Evolutionary conservation across 306 rosid genomes (phyloP), one percentile per base, ranked within the genome.

Genomic region (Quillaja saponaria): DNA sequence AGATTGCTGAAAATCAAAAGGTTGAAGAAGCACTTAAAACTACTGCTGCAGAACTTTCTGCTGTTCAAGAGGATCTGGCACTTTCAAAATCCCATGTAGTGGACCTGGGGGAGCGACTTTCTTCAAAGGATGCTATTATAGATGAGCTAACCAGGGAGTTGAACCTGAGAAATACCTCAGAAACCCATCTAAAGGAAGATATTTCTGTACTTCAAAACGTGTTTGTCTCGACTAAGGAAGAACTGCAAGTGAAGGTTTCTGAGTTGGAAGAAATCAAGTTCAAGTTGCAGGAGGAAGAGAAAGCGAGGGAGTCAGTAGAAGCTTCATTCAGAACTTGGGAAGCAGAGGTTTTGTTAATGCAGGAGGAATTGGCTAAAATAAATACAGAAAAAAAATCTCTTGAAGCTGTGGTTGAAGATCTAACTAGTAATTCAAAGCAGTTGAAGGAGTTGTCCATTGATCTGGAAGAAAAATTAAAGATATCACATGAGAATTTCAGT

Each of bases 171-270:
- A 88, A 69, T 68, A 71, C 81, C 66, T 83, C 90, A 2, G 99
- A 88, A 66, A 63, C 82, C 14, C 82, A 84, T 76, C 40, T 79
- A 46, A 83, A 75, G 82, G 95, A 88, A 68, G 95, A 92, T n/a
- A 55, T 85, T n/a, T 76, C 83, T 14, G 76, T 82, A 21, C 78
- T 91, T 66, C 88, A 91, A 73, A 80, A 52, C 50, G 58, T 77
- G 33, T 63, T 78, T 66, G 53, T 71, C 28, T 69, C 84, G 5
- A 72, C 85, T n/a, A 92, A 86, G 65, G 94, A 92, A 69, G 90
- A 82, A 61, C 77, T 92, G 53, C 80, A 72, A 47, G 84, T 68
- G 54, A 88, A 79, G 71, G 64, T 10, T 50, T 67, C 85, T 11
- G 90, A 92, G 64, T 54, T 86, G 79, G 95, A 88, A 78, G 80